A percentile compares a stretch with the other conserved stretches of the same genome.
Conservation (phyloP, 768 basidiomycete genomes). For the Mycena galopus region DNA sequence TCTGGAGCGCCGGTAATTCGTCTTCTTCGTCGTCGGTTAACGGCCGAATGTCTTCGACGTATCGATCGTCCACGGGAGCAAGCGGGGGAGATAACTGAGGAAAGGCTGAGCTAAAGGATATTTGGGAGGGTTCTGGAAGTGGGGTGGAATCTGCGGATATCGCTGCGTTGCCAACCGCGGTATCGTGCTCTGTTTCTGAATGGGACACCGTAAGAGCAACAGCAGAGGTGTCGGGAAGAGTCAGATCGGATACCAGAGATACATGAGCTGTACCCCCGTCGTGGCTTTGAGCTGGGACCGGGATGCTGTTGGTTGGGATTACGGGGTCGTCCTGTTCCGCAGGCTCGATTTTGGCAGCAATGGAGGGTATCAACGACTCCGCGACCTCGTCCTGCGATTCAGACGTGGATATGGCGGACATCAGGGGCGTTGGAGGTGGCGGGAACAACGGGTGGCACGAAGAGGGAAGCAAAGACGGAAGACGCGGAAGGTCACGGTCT, state of each 20-base stretch:
- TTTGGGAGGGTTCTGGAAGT: no score
- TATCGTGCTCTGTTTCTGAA: no score
- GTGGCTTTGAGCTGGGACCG: background rate
- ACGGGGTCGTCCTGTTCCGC: background rate
- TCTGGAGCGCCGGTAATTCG: constrained; percentile 3
- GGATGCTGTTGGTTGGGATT: background rate
- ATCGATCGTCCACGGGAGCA: no score
- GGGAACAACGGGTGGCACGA: background rate
- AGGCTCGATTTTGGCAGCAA: background rate
- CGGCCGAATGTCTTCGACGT: no score
- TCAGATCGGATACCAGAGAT: background rate
- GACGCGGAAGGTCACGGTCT: background rate
- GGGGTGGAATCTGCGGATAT: no score
- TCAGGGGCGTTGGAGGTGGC: background rate
- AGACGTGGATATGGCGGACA: background rate
- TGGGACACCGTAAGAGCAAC: no score
- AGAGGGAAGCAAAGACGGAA: background rate
- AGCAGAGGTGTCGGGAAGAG: no score
- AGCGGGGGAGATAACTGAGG: no score
- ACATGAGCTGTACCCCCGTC: background rate
- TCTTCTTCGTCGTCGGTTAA: constrained; percentile 11
- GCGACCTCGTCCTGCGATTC: background rate
- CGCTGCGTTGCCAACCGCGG: no score
- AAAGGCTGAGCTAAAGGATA: no score
- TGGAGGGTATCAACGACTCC: background rate